These are phyloP conservation scores for Teunomyces gatunensis DNA, from an alignment of 805 yeast species.

Conservation along the genomic window DNA sequence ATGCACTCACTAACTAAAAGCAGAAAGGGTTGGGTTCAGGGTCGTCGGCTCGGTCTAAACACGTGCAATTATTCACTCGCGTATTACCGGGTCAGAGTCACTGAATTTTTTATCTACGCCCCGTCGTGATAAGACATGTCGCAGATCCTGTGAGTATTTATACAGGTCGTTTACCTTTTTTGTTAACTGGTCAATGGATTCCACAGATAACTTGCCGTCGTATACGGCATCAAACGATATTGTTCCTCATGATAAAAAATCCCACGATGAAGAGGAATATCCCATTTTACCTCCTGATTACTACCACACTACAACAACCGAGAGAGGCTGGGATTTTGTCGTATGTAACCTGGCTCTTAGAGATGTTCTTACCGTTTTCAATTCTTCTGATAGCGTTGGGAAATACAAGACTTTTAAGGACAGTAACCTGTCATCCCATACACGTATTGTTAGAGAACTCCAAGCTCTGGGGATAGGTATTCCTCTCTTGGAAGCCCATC, in stretches of 20 bases:
- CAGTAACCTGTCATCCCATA: neutral
- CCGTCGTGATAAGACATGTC: neutral
- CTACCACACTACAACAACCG: neutral
- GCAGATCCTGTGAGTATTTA: neutral
- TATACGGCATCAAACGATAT: neutral
- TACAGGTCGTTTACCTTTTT: neutral
- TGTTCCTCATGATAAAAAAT: neutral
- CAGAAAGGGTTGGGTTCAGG: too few species aligned
- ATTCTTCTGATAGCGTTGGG: neutral
- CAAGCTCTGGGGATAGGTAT: conserved; percentile 1
- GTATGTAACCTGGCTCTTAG: neutral
- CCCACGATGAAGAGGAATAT: neutral
- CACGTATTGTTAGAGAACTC: neutral
- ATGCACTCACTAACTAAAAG: too few species aligned
- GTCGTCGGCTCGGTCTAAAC: too few species aligned
- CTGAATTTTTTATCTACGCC: neutral
- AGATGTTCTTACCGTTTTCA: neutral
- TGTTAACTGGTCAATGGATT: neutral
- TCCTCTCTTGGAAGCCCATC: neutral
- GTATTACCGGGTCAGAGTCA: neutral
- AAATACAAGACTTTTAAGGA: conserved; percentile 1
- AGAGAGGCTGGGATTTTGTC: conserved; percentile 2
- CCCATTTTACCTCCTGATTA: neutral
- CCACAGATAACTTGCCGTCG: neutral
- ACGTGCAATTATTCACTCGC: too few species aligned